phyloP scores from a whole-genome alignment of 352 stramenopile genomes.

The Pythium aristosporum region DNA sequence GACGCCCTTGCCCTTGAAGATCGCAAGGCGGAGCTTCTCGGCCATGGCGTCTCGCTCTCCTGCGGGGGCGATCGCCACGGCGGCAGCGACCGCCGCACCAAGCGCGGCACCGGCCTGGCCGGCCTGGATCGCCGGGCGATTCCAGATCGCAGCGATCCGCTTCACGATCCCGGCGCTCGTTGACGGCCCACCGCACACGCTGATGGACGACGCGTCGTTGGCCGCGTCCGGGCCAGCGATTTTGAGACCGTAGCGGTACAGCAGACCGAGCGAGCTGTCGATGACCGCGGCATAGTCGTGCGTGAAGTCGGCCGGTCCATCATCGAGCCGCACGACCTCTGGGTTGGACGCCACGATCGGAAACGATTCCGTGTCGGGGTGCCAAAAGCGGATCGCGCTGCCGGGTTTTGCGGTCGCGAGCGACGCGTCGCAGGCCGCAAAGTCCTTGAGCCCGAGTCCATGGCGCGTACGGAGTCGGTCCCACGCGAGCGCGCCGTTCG shows the following conservation, averaged over 20 bases:
- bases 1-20: neutral
- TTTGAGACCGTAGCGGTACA: conserved; percentile 6
- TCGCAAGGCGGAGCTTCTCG: neutral
- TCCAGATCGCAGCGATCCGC: conserved; percentile 6
- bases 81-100: neutral
- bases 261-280: conserved; percentile 1
- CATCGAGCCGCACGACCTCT: neutral
- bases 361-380: conserved; percentile 5
- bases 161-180: conserved; percentile 2
- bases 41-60: neutral
- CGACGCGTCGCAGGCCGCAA: conserved; percentile 1
- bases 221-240: neutral
- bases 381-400: conserved; percentile 3
- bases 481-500: conserved; percentile 6
- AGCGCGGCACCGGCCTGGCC: neutral
- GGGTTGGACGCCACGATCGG: neutral
- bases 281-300: conserved; percentile 5
- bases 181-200: conserved; percentile 1
- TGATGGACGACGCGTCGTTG: neutral
- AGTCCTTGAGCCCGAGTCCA: conserved; percentile 4
- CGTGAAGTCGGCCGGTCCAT: conserved; percentile 3
- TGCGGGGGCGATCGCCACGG: neutral
- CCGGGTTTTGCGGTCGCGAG: neutral
- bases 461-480: conserved; percentile 3
- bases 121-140: conserved; percentile 3